Evolutionary conservation across 2,329 filamentous ascomycete species (phyloP), one percentile per base, ranked within the genome.

Genomic region (Tolypocladium endophyticum): DNA sequence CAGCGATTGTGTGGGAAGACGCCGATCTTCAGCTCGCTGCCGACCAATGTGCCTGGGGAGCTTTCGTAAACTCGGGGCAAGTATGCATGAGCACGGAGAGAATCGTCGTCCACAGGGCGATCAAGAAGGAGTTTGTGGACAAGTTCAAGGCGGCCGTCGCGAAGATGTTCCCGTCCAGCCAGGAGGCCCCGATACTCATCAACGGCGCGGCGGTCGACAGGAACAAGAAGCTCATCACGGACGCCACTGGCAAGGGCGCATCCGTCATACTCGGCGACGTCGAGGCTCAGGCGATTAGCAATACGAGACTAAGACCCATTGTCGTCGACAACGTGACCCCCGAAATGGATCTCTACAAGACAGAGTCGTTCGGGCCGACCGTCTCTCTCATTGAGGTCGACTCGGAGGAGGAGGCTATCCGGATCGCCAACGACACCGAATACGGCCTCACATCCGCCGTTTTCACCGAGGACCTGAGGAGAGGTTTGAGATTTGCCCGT

Each of bases 1-100:
- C 85, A 0, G 86, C 88, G 2, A 87, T 96, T 61, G 85, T 96
- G 0, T 85, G 88, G 71, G 86, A 89, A 57, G 91, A 96, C 71
- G 90, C 91, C 18, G 83, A 96, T 67, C 70, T 96, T 47, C 80
- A 88, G 36, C 78, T 83, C 30, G 90, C 91, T 0, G 91, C 89
- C 0, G 71, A 78, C 16, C 81, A 85, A 66, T 89, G 87, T 65
- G 84, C 84, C 0, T 71, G 88, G 1, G 90, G 90, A 4, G 79
- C 89, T 0, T 92, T 92, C 69, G 68, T 90, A 61, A 83, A 93
- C 70, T 78, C 79, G 2, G 91, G 91, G 0, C 91, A 96, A 75
- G 85, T 94, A 54, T 95, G 91, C 79, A 94, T 95, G 90, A 81
- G 82, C 23, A 94, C 90, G 0, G 90, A 95, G 74, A 83, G 86